These are phyloP conservation scores for Cavenderia fasciculata DNA, from an alignment of 78 protist genomes.

Conservation along the genomic window DNA sequence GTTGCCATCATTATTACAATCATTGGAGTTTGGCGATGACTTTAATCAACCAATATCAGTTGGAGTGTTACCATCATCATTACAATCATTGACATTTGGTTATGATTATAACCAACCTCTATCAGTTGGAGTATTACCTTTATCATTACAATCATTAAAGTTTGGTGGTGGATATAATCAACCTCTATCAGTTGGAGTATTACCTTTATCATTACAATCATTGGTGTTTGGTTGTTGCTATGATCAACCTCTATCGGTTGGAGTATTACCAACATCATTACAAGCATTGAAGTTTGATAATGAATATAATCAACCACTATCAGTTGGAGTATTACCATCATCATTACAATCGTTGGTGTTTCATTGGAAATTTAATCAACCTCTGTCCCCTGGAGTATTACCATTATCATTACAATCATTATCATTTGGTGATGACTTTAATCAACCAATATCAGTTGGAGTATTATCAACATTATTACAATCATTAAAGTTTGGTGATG, in stretches of 20 bases:
- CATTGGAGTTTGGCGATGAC: conserved; percentile 14
- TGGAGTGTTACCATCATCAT: neutral
- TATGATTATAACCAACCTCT: neutral
- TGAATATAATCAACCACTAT: too few relatives aligned
- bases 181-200: neutral
- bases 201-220: neutral
- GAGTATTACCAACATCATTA: too few relatives aligned
- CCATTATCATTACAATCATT: too few relatives aligned
- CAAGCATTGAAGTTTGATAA: too few relatives aligned
- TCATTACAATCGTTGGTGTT: too few relatives aligned
- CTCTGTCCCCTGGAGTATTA: too few relatives aligned
- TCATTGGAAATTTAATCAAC: too few relatives aligned
- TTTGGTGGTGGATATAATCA: neutral
- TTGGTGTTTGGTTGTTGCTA: neutral
- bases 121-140: neutral
- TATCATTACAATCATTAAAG: neutral
- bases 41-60: neutral
- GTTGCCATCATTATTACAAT: neutral
- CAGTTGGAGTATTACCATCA: too few relatives aligned
- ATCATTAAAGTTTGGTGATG: neutral
- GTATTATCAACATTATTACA: neutral
- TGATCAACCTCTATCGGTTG: too few relatives aligned
- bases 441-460: neutral
- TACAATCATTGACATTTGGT: neutral
- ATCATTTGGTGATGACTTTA: neutral